phyloP scores from a whole-genome alignment of 2,329 filamentous ascomycete species.

The Fulvia fulva region DNA sequence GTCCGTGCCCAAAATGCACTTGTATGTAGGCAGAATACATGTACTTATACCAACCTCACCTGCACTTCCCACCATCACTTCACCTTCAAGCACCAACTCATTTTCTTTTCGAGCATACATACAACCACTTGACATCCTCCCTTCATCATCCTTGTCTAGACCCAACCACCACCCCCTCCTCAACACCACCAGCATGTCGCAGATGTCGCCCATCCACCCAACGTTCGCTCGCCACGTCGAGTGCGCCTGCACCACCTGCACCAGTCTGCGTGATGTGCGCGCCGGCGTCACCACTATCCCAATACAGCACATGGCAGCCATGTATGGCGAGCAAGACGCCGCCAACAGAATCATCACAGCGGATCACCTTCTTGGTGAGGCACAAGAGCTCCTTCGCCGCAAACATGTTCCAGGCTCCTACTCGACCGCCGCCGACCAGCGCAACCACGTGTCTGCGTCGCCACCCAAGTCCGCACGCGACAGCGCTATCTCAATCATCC shows the following conservation, averaged over 20 bases:
- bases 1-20: background rate
- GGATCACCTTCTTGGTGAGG: background rate
- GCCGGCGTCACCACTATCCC: background rate
- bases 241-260: background rate
- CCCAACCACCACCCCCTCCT: background rate
- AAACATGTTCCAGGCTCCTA: background rate
- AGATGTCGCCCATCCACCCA: conserved; percentile 1
- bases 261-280: background rate
- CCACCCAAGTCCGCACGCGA: background rate
- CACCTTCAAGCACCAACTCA: background rate
- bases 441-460: background rate
- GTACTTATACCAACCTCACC: background rate
- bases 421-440: background rate
- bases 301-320: background rate
- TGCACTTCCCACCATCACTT: background rate
- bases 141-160: background rate
- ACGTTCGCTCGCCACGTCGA: conserved; percentile 1
- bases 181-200: background rate
- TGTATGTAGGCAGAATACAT: background rate
- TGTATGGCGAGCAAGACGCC: background rate
- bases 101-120: background rate
- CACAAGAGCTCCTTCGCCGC: background rate
- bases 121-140: background rate
- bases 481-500: conserved; percentile 1
- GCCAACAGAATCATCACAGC: background rate